Evolutionary conservation across 148 eudicot species (phyloP).

Genomic region (Amaranthus hypochondriacus): DNA sequence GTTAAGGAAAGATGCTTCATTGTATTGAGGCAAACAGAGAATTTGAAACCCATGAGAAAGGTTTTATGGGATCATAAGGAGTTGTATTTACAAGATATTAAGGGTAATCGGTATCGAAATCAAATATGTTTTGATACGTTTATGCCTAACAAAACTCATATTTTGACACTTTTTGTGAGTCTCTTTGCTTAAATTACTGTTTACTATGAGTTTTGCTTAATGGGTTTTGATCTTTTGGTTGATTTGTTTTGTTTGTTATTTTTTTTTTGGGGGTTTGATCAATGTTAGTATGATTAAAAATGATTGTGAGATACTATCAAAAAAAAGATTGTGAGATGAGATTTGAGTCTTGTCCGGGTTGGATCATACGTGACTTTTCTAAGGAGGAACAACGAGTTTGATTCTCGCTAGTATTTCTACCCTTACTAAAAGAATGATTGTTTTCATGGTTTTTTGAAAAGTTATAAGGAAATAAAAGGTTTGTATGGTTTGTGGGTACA

Average conservation of each 20-base stretch:
- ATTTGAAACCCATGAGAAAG: slow-evolving; percentile 16
- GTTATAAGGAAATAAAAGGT: too few relatives aligned
- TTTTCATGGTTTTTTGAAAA: too few relatives aligned
- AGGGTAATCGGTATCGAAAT: slow-evolving; percentile 16
- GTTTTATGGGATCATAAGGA: slow-evolving; percentile 39
- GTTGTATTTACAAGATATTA: slow-evolving; percentile 38
- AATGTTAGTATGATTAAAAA: not conserved
- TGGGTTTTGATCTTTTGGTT: slow-evolving; percentile 18
- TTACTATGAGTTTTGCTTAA: not conserved
- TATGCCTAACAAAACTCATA: slow-evolving; percentile 16
- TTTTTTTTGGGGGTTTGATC: not conserved
- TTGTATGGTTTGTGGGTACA: too few relatives aligned
- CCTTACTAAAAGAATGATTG: too few relatives aligned
- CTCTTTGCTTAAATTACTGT: not conserved
- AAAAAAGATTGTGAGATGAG: not conserved
- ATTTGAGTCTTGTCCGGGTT: too few relatives aligned
- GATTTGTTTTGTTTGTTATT: not conserved
- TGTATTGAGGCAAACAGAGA: slow-evolving; percentile 6
- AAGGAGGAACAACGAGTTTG: too few relatives aligned
- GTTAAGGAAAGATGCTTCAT: slow-evolving; percentile 23
- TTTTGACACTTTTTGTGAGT: slow-evolving; percentile 23
- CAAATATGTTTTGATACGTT: slow-evolving; percentile 8
- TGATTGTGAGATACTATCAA: not conserved
- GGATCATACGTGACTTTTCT: too few relatives aligned
- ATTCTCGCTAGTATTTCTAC: too few relatives aligned